phyloP scores from a whole-genome alignment of 129 eudicot genomes.

The Arctium minus region DNA sequence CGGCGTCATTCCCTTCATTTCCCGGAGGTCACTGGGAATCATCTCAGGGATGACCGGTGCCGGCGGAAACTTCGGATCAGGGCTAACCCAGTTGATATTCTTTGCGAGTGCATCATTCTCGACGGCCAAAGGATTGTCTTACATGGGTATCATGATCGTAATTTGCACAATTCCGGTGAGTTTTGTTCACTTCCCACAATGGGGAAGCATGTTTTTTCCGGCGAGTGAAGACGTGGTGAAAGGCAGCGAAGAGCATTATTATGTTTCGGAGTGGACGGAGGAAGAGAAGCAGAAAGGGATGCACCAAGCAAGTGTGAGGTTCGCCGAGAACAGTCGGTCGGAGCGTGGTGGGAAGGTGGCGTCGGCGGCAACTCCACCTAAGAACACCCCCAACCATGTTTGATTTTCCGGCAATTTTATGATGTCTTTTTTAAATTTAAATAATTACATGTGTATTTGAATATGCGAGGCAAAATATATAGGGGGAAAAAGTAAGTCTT shows the following conservation, averaged over 20 bases:
- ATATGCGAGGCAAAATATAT: not conserved
- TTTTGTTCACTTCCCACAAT: conserved; percentile 67
- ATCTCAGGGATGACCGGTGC: conserved; percentile 89
- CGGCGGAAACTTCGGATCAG: conserved; percentile 84
- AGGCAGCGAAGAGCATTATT: conserved; percentile 51
- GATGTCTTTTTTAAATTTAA: not conserved
- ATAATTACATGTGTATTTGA: not conserved
- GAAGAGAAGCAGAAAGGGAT: conserved; percentile 68
- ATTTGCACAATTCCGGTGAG: conserved; percentile 50
- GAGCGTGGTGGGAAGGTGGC: conserved; percentile 66
- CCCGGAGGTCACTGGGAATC: conserved; percentile 71
- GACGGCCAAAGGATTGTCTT: conserved; percentile 44
- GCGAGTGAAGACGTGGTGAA: conserved; percentile 37
- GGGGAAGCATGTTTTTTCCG: conserved; percentile 70
- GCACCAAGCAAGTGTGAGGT: conserved; percentile 70
- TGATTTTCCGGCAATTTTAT: conserved; percentile 2
- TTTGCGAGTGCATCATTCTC: conserved; percentile 52
- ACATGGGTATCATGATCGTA: conserved; percentile 77
- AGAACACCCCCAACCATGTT: conserved; percentile 54
- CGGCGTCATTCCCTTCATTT: conserved; percentile 80
- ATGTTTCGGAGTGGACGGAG: conserved; percentile 61
- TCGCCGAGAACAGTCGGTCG: conserved; percentile 66
- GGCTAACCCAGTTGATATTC: conserved; percentile 65
- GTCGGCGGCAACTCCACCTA: conserved; percentile 50
- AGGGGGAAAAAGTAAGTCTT: not conserved